phyloP scores from a whole-genome alignment of 768 basidiomycete genomes.

The Dentipellis fragilis region DNA sequence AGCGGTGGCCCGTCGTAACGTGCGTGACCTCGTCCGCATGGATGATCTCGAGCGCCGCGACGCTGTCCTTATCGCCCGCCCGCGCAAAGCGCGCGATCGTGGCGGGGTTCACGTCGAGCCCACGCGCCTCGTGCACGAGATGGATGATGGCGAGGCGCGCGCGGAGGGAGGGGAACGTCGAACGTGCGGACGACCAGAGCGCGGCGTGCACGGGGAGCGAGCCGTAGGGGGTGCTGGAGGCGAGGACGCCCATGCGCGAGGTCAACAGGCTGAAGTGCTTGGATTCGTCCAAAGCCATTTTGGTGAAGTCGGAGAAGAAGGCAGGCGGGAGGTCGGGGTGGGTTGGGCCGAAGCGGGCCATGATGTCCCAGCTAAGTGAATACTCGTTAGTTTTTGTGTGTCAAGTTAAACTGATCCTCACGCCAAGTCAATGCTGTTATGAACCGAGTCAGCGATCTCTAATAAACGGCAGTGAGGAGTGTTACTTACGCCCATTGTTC shows the following conservation, averaged over 20 bases:
- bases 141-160: conserved; percentile 77
- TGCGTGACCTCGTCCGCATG: conserved; percentile 77
- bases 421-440: conserved; percentile 62
- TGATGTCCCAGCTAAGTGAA: conserved; percentile 63
- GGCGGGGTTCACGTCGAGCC: conserved; percentile 74
- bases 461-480: not conserved
- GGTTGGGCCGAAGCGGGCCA: conserved; percentile 60
- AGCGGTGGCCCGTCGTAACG: conserved; percentile 73
- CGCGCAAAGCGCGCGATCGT: conserved; percentile 66
- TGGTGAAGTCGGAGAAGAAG: conserved; percentile 75
- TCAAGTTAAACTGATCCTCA: conserved; percentile 23
- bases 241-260: conserved; percentile 48
- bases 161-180: conserved; percentile 57
- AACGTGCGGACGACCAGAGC: conserved; percentile 69
- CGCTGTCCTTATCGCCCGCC: conserved; percentile 58
- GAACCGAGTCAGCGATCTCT: not conserved
- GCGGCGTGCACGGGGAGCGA: conserved; percentile 62
- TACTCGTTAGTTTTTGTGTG: not conserved
- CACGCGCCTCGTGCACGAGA: conserved; percentile 77
- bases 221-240: conserved; percentile 62
- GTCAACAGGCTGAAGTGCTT: conserved; percentile 72
- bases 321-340: conserved; percentile 54
- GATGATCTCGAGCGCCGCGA: conserved; percentile 60
- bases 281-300: conserved; percentile 80
- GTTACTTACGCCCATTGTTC: conserved; percentile 78